Evolutionary conservation across 225 moss, liverwort and hornwort species (phyloP).

Genomic region (Sphagnum tenellum): DNA sequence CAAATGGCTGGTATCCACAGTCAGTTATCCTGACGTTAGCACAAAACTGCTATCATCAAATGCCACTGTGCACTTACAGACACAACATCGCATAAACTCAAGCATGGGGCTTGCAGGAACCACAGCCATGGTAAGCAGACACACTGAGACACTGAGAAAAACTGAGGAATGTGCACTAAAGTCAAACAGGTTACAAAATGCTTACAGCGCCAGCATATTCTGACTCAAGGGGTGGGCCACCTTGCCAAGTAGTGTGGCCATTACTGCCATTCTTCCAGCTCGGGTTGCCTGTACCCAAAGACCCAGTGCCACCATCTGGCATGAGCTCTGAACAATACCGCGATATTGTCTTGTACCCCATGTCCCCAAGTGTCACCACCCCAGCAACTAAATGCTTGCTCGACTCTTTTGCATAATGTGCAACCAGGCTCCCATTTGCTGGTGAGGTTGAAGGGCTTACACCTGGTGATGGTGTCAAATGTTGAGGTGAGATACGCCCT

Average conservation of each 20-base stretch:
- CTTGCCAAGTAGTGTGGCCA: conserved; percentile 77
- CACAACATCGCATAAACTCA: too few species aligned
- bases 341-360: conserved; percentile 70
- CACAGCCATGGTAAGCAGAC: neutral
- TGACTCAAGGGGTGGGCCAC: conserved; percentile 51
- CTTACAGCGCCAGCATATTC: conserved; percentile 86
- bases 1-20: too few species aligned
- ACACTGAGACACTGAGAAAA: neutral
- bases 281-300: conserved; percentile 59
- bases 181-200: neutral
- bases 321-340: conserved; percentile 86
- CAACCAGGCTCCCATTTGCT: conserved; percentile 77
- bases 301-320: conserved; percentile 57
- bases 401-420: conserved; percentile 91
- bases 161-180: neutral
- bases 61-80: too few species aligned
- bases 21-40: too few species aligned
- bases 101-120: neutral
- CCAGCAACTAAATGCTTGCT: conserved; percentile 91
- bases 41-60: too few species aligned
- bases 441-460: conserved; percentile 94
- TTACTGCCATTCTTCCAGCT: conserved; percentile 64
- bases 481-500: conserved; percentile 90
- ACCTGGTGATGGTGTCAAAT: conserved; percentile 81
- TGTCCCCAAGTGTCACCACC: conserved; percentile 85